Conservation (phyloP, 352 stramenopile species). For the Globisporangium nunn region DNA sequence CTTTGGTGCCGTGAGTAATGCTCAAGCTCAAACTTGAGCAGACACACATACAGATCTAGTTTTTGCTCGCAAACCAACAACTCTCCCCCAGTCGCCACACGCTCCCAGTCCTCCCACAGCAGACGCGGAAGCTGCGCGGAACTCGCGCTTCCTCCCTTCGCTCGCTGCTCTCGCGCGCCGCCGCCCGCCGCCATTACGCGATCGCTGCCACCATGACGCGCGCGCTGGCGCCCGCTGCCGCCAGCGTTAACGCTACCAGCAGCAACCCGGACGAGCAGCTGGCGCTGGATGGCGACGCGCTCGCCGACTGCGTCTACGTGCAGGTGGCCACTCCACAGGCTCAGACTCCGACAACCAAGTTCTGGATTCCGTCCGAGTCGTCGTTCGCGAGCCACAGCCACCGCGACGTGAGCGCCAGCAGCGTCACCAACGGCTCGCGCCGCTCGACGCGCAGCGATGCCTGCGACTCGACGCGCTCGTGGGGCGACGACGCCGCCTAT, state of each 20-base stretch:
- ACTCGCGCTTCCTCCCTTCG: background rate
- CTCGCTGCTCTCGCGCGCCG: background rate
- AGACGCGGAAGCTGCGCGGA: background rate
- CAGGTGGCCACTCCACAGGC: background rate
- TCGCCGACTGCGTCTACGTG: conserved; percentile 1
- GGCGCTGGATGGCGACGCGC: background rate
- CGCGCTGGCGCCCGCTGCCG: no score
- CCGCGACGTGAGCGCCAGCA: conserved; percentile 10
- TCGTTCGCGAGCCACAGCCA: conserved; percentile 16
- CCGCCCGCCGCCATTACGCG: background rate
- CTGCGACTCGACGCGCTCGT: conserved; percentile 4
- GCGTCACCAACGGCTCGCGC: conserved; percentile 14
- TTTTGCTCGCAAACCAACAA: no score
- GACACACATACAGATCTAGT: no score
- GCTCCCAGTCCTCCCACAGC: no score
- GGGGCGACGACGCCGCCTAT: background rate
- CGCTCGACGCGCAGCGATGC: conserved; percentile 14
- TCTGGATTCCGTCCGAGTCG: conserved; percentile 12
- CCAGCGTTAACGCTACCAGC: background rate
- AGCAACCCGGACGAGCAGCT: background rate
- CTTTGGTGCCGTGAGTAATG: no score
- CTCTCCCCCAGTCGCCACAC: no score
- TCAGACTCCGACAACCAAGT: background rate
- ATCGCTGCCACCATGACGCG: background rate
- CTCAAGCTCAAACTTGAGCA: no score